phyloP scores from a whole-genome alignment of 768 basidiomycete genomes.

The Boletus rubroflammeus region DNA sequence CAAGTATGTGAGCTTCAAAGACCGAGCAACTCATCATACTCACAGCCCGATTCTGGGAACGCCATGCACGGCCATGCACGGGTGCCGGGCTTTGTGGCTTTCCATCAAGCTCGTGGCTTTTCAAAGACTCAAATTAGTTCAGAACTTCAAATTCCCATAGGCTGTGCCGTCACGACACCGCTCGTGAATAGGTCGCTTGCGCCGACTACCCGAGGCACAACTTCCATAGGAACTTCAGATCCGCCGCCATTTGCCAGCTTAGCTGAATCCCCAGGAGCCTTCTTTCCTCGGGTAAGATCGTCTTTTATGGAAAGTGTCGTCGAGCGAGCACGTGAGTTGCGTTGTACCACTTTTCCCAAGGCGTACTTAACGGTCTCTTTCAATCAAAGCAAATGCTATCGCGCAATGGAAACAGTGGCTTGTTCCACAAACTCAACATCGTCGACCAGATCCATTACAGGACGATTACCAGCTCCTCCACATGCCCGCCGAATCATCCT shows the following conservation, averaged over 20 bases:
- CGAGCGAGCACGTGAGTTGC: conserved; percentile 10
- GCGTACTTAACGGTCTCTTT: neutral
- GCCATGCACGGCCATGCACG: too few species aligned
- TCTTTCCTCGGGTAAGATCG: neutral
- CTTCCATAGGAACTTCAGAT: neutral
- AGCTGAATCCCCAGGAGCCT: neutral
- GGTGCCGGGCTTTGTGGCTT: too few species aligned
- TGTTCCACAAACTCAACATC: neutral
- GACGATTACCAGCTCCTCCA: conserved; percentile 25
- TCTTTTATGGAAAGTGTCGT: conserved; percentile 10
- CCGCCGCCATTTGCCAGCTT: too few species aligned
- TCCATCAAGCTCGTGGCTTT: too few species aligned
- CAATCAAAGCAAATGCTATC: conserved; percentile 7
- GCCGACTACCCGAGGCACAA: neutral
- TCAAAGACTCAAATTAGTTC: neutral
- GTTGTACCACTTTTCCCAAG: neutral
- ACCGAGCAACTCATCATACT: too few species aligned
- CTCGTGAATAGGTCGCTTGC: too few species aligned
- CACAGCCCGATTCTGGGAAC: neutral
- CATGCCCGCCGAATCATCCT: conserved; percentile 3
- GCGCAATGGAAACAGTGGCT: conserved; percentile 19
- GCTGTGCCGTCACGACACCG: neutral
- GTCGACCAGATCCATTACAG: conserved; percentile 12
- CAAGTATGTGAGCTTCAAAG: too few species aligned
- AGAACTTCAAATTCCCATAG: neutral